Percentiles rank a stretch among this genome's conserved stretches.
Conservation (phyloP, 371 early-diverging fungal species). For the Zychaea mexicana region DNA sequence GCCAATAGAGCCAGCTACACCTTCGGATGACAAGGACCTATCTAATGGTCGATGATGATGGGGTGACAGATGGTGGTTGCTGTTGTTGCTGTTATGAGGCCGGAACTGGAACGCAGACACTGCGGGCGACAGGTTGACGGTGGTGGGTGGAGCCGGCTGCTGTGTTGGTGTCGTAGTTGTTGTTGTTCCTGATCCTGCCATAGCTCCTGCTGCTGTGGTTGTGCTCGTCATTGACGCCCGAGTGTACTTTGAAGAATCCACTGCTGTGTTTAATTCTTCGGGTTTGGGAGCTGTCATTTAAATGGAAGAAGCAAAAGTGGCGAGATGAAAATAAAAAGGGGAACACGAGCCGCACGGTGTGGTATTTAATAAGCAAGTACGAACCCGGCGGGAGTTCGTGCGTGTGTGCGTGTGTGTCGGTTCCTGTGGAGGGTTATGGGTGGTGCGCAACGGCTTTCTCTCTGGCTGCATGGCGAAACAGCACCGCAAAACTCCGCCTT, state of each 20-base stretch:
- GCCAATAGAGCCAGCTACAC: background rate
- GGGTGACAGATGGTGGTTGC: constrained; percentile 10
- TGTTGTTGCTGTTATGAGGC: background rate
- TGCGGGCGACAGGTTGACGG: constrained; percentile 30
- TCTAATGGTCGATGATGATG: background rate
- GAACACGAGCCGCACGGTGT: background rate
- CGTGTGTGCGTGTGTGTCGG: background rate
- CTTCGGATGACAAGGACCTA: constrained; percentile 12
- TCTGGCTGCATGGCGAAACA: background rate
- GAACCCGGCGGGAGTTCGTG: background rate
- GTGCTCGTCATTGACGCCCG: too few relatives aligned
- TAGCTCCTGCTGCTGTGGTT: background rate
- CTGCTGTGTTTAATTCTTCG: background rate
- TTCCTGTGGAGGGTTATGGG: too few relatives aligned
- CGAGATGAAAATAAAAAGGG: constrained; percentile 5
- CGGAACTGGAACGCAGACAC: constrained; percentile 40
- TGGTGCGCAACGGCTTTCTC: too few relatives aligned
- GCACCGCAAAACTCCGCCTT: too few relatives aligned
- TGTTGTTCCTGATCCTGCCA: too few relatives aligned
- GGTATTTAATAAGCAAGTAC: too few relatives aligned
- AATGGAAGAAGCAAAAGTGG: background rate
- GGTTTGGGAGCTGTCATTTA: background rate
- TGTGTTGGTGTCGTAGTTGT: background rate
- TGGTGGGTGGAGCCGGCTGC: background rate
- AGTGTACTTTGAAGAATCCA: too few relatives aligned